These are phyloP conservation scores for Botrytis medusae DNA, from an alignment of 2,329 filamentous ascomycete genomes.

Conservation along the genomic window DNA sequence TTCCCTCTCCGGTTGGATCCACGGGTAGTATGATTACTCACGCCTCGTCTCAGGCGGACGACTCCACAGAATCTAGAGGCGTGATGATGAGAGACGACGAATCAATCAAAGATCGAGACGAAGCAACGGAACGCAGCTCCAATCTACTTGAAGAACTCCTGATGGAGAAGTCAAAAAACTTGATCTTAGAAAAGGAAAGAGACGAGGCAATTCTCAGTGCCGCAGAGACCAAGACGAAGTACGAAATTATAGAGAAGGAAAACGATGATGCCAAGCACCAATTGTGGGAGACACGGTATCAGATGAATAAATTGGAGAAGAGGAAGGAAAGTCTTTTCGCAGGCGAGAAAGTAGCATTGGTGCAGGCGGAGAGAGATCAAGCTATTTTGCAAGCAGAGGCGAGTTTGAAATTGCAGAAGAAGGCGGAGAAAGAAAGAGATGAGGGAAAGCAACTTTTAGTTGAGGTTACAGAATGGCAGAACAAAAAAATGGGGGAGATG, in stretches of 20 bases:
- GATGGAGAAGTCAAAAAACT: slow-evolving; percentile 2
- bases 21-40: neutral
- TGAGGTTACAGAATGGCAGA: no score
- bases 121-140: neutral
- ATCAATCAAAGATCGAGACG: neutral
- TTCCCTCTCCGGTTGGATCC: neutral
- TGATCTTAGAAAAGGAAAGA: neutral
- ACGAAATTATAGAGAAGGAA: neutral
- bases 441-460: neutral
- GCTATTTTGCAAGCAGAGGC: neutral
- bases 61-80: neutral
- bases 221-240: neutral
- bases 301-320: neutral
- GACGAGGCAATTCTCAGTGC: neutral
- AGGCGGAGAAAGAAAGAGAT: neutral
- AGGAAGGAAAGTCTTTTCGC: neutral
- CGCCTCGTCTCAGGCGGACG: neutral
- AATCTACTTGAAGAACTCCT: slow-evolving; percentile 3
- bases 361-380: neutral
- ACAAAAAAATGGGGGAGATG: neutral
- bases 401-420: neutral
- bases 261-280: neutral
- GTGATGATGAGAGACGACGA: neutral
- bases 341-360: neutral
- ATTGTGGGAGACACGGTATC: neutral